Evolutionary conservation across 2,329 filamentous ascomycete species (phyloP), one percentile per base, ranked within the genome.

Genomic region (Hymenoscyphus fructigenus): DNA sequence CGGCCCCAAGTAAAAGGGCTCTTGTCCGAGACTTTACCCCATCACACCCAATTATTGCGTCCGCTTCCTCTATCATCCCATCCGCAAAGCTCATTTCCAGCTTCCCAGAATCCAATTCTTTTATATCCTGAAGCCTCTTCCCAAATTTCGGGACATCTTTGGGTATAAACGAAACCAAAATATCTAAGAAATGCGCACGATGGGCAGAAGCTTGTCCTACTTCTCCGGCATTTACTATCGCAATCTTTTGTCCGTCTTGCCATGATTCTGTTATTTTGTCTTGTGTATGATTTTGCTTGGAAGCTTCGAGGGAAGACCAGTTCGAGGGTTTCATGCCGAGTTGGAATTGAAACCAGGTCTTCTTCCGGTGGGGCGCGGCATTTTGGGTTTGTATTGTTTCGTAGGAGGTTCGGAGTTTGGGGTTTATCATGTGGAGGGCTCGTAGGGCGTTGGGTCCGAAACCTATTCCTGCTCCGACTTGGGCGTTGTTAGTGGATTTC

Each of bases 1-100:
- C 59, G 2, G 78, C 72, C 0, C 83, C 84, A 2, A 88, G 76
- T 5, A 90, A 74, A 15, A 84, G 73, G 34, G 81, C 73, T 7
- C 88, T 79, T 2, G 84, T 79, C 3, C 79, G 77, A 0, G 84
- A 86, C 72, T 86, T 86, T 71, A 90, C 87, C 0, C 88, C 88
- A 74, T 90, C 88, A 71, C 85, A 88, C 5, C 85, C 87, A 63
- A 90, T 78, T 0, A 87, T 82, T 1, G 79, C 78, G 65, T 78
- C 78, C 34, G 82, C 81, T 29, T 76, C 70, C 0, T 76, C 81
- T 0, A 70, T 75, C 0, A 75, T 78, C 0, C 81, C 81, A 71
- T 85, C 83, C 1, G 74, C 68, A 63, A 85, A 83, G 5, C 71
- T 72, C 59, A 83, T 57, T 5, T 65, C 28, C 64, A 74, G 66